Percentiles rank a stretch among this genome's conserved stretches.
These are phyloP conservation scores for Phialophora expanda DNA, from an alignment of 2,329 filamentous ascomycete species.

Conservation along the genomic window DNA sequence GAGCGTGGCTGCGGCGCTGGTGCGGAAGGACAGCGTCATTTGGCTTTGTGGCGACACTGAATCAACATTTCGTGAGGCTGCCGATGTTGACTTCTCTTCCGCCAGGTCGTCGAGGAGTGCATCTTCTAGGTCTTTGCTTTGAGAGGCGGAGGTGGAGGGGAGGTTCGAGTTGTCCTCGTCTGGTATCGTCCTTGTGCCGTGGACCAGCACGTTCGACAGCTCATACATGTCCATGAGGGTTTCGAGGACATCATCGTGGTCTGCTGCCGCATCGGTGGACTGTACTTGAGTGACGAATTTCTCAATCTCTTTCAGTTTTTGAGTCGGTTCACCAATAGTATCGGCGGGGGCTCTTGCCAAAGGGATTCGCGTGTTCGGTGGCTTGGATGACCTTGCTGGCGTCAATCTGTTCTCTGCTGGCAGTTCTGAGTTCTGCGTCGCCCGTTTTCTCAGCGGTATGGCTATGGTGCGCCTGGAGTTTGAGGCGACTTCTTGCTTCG, in stretches of 20 bases:
- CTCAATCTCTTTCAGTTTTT: constrained; percentile 21
- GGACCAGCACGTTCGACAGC: constrained; percentile 32
- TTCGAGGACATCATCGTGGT: constrained; percentile 23
- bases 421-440: background rate
- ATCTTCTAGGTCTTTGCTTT: constrained; percentile 46
- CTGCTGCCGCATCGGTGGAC: constrained; percentile 23
- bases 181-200: constrained; percentile 30
- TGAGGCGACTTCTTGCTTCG: constrained; percentile 11
- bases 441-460: background rate
- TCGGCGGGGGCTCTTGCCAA: constrained; percentile 7
- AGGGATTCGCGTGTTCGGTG: background rate
- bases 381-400: background rate
- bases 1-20: constrained; percentile 52
- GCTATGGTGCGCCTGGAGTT: constrained; percentile 15
- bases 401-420: background rate
- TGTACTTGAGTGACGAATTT: constrained; percentile 29
- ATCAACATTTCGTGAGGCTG: background rate
- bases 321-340: constrained; percentile 15
- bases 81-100: constrained; percentile 32
- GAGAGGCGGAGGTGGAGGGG: constrained; percentile 13
- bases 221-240: constrained; percentile 27
- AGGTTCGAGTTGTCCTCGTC: constrained; percentile 18
- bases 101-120: constrained; percentile 40
- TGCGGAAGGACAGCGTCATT: constrained; percentile 43
- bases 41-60: background rate